Evolutionary conservation across 176 grass and related monocot genomes (phyloP), one percentile per base, ranked within the genome.

Genomic region (Eragrostis curvula): DNA sequence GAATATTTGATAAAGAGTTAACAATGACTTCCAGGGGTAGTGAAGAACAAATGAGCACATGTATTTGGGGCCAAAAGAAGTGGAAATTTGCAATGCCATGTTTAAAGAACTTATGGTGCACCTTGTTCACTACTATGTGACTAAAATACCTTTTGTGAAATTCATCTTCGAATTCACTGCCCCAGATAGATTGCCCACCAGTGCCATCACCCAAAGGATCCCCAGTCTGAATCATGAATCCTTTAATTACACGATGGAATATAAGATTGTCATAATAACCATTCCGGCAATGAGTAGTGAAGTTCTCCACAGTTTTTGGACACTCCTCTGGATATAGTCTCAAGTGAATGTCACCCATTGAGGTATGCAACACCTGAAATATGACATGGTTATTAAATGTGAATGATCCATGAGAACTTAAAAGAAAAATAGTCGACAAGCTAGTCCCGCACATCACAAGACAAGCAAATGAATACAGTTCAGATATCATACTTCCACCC

Each of bases 241-340:
- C 96, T 82, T 93, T 98, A 49, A 98, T 98, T 79, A 95, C 96
- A 69, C 96, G 92, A 70, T 98, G 96, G 85, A 98, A 98, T 83
- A 98, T 95, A 44, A 90, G 87, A 89, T 98, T 98, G 60, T 98
- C 93, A 56, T 98, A 98, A 87, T 98, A 98, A 45, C 96, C 93
- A 29, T 98, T 98, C 80, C 88, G 88, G 70, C 96, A 93, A 87
- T 98, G 93, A 53, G 96, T 98, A 17, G 96, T 98, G 85, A 98
- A 98, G 75, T 98, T 98, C 81, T 98, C 96, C 67, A 98, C 96
- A 46, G 96, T 98, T 95, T 93, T 98, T 66, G 96, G 96, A 73
- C 96, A 98, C 73, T 98, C 96, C 84, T 98, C 96, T 39, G 96
- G 96, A 83, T 98, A 98, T 69, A 98, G 71, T 86, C 79, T 98